Base-by-base conservation (phyloP, 306 rosid genomes). In the Datisca glomerata region DNA sequence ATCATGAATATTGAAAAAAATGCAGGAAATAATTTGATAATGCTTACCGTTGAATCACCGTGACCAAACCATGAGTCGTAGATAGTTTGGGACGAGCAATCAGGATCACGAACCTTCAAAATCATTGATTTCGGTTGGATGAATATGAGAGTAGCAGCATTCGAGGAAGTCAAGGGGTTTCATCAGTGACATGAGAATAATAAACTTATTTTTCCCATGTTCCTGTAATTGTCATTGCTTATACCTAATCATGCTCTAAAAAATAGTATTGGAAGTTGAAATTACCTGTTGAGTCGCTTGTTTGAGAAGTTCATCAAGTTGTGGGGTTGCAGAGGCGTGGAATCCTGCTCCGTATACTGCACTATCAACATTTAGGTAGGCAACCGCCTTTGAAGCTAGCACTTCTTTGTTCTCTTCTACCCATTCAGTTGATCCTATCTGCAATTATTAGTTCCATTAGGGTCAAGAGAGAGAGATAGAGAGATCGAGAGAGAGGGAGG, bases 351-450 rank as follows among this genome's bases (percentile, higher is more conserved):
- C 87, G 31, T 49, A 65, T 5, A 81, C 84, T 17, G 44, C 74
- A 49, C 50, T 32, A 59, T 78, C 84, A 64, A 45, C 79, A 71
- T 82, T 78, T 73, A 82, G 63, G 70, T 78, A 82, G 24, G 87
- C 87, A 55, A 82, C 69, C 0, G 84, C 76, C 53, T 56, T 78
- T 29, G 84, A 74, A 68, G 84, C 68, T 18, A 78, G 78, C 64
- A 74, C 27, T 52, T 82, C 79, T 59, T 69, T 68, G 64, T 82
- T 78, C 41, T 81, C 93, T 64, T 81, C 93, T 5, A 77, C 81
- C 87, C 93, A 81, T 49, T 81, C 93, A 0, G 84, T 74, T 16
- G 93, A 81, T 63, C 93, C 87, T 47, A 69, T 50, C 87, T 81
- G 71, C 19, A 62, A 48, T 45, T 12, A 34, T 19, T 18, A 17